A percentile compares a stretch with the other conserved stretches of the same genome.
These are phyloP conservation scores for Protea cynaroides DNA, from an alignment of 164 flowering plant species.

Conservation along the genomic window DNA sequence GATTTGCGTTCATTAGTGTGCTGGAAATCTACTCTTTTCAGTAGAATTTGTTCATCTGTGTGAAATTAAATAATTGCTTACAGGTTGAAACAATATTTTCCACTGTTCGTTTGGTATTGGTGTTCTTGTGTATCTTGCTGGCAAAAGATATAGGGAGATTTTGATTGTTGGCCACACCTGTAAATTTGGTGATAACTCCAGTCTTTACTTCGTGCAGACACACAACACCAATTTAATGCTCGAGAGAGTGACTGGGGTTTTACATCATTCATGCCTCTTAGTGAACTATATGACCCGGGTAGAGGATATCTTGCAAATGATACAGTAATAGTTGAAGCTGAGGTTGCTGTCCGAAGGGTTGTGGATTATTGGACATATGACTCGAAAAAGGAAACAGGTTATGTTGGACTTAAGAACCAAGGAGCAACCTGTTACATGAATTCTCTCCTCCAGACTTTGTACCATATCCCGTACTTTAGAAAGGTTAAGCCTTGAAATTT, in stretches of 20 bases:
- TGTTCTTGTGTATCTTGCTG: no score
- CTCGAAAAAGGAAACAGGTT: slow-evolving; percentile 95
- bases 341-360: slow-evolving; percentile 69
- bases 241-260: slow-evolving; percentile 95
- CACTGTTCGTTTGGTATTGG: no score
- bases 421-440: slow-evolving; percentile 99
- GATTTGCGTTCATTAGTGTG: no score
- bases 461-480: slow-evolving; percentile 86
- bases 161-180: neutral
- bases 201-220: slow-evolving; percentile 44
- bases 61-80: neutral
- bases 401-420: slow-evolving; percentile 91
- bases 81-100: neutral
- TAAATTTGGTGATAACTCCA: slow-evolving; percentile 5
- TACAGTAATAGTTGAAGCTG: slow-evolving; percentile 64
- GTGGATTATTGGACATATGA: slow-evolving; percentile 81
- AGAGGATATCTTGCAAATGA: slow-evolving; percentile 80
- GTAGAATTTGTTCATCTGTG: neutral
- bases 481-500: slow-evolving; percentile 42
- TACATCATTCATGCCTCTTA: slow-evolving; percentile 86
- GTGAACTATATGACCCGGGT: slow-evolving; percentile 71
- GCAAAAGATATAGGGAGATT: no score
- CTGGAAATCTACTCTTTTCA: no score
- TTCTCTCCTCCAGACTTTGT: slow-evolving; percentile 82
- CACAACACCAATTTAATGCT: slow-evolving; percentile 82